Conservation (phyloP, 345 rosid species). For the Salix exigua region DNA sequence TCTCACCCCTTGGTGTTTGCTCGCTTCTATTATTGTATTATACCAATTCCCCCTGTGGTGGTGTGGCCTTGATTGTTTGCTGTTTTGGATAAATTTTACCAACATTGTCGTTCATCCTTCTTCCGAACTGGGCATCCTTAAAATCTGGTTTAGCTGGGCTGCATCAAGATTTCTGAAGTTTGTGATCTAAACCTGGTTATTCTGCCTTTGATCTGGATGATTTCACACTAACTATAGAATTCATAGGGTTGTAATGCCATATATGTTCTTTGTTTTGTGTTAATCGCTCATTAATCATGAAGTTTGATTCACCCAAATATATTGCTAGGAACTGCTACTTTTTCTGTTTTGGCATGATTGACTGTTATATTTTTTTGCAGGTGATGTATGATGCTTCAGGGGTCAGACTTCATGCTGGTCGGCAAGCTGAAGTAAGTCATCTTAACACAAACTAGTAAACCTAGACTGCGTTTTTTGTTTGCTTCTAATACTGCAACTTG, state of each 20-base stretch:
- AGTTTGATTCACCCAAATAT: background rate
- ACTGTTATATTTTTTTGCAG: slow-evolving; percentile 30
- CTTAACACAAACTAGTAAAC: background rate
- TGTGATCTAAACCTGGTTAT: background rate
- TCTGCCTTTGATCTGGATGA: background rate
- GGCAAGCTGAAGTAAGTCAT: slow-evolving; percentile 84
- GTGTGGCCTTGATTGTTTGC: background rate
- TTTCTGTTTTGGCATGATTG: background rate
- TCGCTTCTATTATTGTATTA: too few relatives aligned
- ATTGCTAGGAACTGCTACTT: background rate
- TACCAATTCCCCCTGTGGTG: background rate
- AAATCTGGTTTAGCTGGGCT: background rate
- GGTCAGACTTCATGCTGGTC: slow-evolving; percentile 94
- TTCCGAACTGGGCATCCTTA: background rate
- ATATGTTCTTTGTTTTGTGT: background rate
- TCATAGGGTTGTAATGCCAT: background rate
- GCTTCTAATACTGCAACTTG: background rate
- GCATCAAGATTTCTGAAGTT: background rate
- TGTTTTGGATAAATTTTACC: background rate
- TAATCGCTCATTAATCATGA: background rate
- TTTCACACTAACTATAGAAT: background rate
- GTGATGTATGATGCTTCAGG: slow-evolving; percentile 99
- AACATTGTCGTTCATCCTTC: background rate
- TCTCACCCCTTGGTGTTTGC: background rate
- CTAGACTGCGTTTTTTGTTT: slow-evolving; percentile 3